phyloP scores from a whole-genome alignment of 2,329 filamentous ascomycete species.

The Microcyclosporella mali region DNA sequence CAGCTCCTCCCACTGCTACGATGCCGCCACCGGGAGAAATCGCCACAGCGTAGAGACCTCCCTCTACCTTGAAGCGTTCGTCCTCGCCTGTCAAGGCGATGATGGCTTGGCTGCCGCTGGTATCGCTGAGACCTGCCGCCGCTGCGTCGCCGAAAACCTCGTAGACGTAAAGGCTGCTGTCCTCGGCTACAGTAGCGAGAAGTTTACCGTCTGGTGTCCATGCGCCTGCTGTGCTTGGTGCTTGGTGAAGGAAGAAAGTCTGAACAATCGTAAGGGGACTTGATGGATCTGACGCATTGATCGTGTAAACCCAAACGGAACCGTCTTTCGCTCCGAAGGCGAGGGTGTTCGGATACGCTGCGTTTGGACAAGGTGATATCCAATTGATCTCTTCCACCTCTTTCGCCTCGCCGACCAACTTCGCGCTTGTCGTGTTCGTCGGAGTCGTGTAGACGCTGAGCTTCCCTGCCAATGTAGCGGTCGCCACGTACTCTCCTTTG shows the following conservation, averaged over 20 bases:
- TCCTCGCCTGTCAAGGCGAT: conserved; percentile 73
- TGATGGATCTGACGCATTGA: conserved; percentile 59
- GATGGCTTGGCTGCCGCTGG: conserved; percentile 53
- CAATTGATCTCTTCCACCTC: conserved; percentile 97
- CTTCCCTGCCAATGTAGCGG: conserved; percentile 79
- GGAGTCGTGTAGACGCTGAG: conserved; percentile 51
- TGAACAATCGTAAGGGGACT: conserved; percentile 73
- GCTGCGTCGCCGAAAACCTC: conserved; percentile 80
- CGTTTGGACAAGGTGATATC: conserved; percentile 68
- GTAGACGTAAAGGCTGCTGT: conserved; percentile 84
- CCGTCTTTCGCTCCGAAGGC: conserved; percentile 87
- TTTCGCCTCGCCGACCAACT: conserved; percentile 68
- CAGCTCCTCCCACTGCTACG: conserved; percentile 80
- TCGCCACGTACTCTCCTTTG: conserved; percentile 75
- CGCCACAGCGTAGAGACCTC: conserved; percentile 82
- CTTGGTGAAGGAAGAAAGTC: conserved; percentile 87
- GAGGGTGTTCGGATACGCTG: conserved; percentile 68
- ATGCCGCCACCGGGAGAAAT: conserved; percentile 73
- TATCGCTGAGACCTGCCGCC: conserved; percentile 52
- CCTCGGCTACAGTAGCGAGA: conserved; percentile 82
- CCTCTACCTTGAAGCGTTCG: conserved; percentile 86
- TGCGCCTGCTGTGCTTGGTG: conserved; percentile 75
- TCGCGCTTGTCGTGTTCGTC: conserved; percentile 21
- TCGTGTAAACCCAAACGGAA: conserved; percentile 91
- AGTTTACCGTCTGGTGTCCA: conserved; percentile 86